Percentiles rank a stretch among this genome's conserved stretches.
phyloP scores from a whole-genome alignment of 2,329 filamentous ascomycete species.

The Aureobasidium melanogenum region DNA sequence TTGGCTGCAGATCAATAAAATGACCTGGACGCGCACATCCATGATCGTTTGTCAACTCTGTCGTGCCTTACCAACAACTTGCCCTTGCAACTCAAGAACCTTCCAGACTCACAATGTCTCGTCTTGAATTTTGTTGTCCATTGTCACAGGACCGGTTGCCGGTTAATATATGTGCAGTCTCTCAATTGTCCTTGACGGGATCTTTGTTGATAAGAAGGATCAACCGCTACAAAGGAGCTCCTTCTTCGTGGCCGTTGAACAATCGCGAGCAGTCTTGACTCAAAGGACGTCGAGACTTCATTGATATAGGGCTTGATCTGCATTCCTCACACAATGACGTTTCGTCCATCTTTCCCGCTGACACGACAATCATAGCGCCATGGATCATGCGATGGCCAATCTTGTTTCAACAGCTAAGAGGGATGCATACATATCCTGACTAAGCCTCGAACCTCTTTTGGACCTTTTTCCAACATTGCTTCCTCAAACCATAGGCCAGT shows the following conservation, averaged over 20 bases:
- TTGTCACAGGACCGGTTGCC: no score
- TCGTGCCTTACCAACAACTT: neutral
- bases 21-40: neutral
- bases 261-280: neutral
- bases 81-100: no score
- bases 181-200: neutral
- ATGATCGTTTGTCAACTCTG: neutral
- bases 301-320: neutral
- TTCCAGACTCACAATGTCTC: no score
- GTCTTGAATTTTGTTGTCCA: neutral
- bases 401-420: neutral
- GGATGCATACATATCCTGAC: neutral
- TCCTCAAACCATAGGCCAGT: conserved; percentile 35
- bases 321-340: neutral
- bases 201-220: neutral
- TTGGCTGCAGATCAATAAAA: conserved; percentile 6
- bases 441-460: neutral
- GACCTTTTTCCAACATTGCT: neutral
- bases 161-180: neutral
- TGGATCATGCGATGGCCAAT: neutral
- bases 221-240: neutral
- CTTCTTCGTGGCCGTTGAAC: neutral
- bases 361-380: no score
- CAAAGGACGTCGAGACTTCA: neutral
- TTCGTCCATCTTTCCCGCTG: neutral